Evolutionary conservation across 805 yeast genomes (phyloP), one percentile per base, ranked within the genome.

Genomic region (Myxozyma udenii): DNA sequence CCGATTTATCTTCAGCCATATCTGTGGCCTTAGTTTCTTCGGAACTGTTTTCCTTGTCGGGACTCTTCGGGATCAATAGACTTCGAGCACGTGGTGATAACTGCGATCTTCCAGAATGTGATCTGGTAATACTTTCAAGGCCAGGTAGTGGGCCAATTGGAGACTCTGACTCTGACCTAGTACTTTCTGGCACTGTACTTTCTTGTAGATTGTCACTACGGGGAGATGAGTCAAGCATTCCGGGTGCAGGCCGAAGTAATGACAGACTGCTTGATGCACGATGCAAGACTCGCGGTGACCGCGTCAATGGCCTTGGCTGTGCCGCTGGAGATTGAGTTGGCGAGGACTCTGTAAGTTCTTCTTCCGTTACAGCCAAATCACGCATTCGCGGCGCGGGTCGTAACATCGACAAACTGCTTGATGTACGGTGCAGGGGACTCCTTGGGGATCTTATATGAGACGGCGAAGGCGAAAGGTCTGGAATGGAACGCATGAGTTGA

Each of bases 391-490:
- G 24, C 19, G 48, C 48, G 16, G 53, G 32, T 14, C 48, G 35
- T 5, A 44, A 16, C 41, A 49, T 44, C 19, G 48, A 43, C 7
- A 49, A 19, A 25, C 45, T 51, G 33, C 55, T 51, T 22, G 55
- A 16, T 12, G 12, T 28, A 9, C 33, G 9, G 14, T 28, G 33
- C 14, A 28, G 14, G 14, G 33, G 9, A 9, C 12, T 14, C 9
- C 14, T 28, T 28, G 33, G 33, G 9, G 33, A 28, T 28, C 33
- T 9, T 9, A 28, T 14, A 9, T 14, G 9, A 9, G 33, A 28
- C 14, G 33, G 33, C 33, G 33, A 28, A 9, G 33, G 33, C 33
- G 33, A 28, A 9, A 28, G 33, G 14, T 28, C 33, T 28, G 33
- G 33, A 28, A 28, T 28, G 14, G 9, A 9, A 14, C 33, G 33